A percentile compares a stretch with the other conserved stretches of the same genome.
phyloP scores from a whole-genome alignment of 768 basidiomycete species.

The Cyclocybe aegerita region DNA sequence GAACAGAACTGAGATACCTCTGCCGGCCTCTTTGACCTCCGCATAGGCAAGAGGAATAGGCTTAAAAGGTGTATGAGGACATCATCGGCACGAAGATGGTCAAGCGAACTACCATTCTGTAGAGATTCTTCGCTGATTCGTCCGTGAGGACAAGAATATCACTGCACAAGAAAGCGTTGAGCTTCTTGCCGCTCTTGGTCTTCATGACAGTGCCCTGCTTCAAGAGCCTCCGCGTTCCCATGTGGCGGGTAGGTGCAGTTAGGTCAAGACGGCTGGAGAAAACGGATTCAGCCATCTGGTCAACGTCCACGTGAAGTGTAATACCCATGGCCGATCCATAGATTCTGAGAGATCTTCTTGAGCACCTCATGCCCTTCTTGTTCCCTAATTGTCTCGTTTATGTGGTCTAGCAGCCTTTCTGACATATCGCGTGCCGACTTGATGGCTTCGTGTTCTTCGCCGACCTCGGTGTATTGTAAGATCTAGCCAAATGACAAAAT shows the following conservation, averaged over 20 bases:
- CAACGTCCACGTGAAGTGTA: background rate
- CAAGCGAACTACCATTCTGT: conserved; percentile 68
- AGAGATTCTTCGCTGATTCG: conserved; percentile 63
- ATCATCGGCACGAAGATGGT: background rate
- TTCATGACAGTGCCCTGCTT: conserved; percentile 80
- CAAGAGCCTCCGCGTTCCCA: conserved; percentile 78
- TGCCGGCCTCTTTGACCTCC: conserved; percentile 50
- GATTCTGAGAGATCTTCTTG: conserved; percentile 65
- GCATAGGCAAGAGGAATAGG: conserved; percentile 75
- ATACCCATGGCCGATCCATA: conserved; percentile 89
- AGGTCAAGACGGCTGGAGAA: conserved; percentile 73
- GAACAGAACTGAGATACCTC: conserved; percentile 53
- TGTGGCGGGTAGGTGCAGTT: conserved; percentile 83
- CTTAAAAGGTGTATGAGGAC: conserved; percentile 30
- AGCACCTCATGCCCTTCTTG: conserved; percentile 83
- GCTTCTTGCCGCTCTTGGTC: conserved; percentile 78
- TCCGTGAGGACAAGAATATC: conserved; percentile 90
- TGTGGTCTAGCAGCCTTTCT: conserved; percentile 71
- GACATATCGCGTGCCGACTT: conserved; percentile 56
- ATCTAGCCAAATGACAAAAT: conserved; percentile 42
- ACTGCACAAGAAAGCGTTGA: conserved; percentile 81
- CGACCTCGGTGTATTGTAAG: conserved; percentile 71
- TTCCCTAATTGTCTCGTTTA: conserved; percentile 88
- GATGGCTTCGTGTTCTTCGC: conserved; percentile 59
- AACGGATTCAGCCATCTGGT: background rate